Base-by-base conservation (phyloP, 306 rosid species). In the Medicago ruthenica region DNA sequence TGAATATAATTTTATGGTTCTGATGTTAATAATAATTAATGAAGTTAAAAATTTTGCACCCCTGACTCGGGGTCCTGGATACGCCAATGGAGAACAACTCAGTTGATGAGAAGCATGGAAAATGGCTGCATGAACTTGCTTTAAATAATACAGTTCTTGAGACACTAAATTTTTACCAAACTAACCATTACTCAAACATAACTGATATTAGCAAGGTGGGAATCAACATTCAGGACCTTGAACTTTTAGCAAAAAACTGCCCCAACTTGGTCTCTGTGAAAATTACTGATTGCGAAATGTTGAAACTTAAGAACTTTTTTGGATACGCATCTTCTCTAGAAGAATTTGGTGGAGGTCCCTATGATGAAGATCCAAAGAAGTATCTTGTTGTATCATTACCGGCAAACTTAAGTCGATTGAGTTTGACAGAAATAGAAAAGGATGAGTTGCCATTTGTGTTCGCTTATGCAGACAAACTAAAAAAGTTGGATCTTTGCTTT, bases 61-160 rank as follows among this genome's bases (percentile, higher is more conserved):
- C n/a, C n/a, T n/a, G n/a, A n/a, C n/a, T n/a, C n/a, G n/a, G n/a
- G n/a, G n/a, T n/a, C n/a, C n/a, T n/a, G n/a, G n/a, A n/a, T n/a
- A n/a, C n/a, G n/a, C n/a, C n/a, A n/a, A 27, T 95, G 93, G 99
- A 95, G 81, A 98, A 95, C 83, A 92, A 90, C 83, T 0, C 76
- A 5, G 88, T 95, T 59, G 0, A 0, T 9, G 97, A 95, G 80
- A 82, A 75, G 15, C 93, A 89, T 82, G 98, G 98, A 7, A 79
- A 83, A 9, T 95, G 99, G 99, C 88, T 95, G 36, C 97, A 86
- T 67, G 89, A 88, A 82, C 93, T 95, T 85, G 97, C 99, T 55
- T 5, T 24, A 34, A 90, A 92, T 87, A 95, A 95, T 80, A 84
- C 97, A 9, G 97, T 83, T 65, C 92, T 95, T 9, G 99, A 92